Evolutionary conservation across 768 basidiomycete species (phyloP).

Genomic region (Coprinopsis strossmayeri): DNA sequence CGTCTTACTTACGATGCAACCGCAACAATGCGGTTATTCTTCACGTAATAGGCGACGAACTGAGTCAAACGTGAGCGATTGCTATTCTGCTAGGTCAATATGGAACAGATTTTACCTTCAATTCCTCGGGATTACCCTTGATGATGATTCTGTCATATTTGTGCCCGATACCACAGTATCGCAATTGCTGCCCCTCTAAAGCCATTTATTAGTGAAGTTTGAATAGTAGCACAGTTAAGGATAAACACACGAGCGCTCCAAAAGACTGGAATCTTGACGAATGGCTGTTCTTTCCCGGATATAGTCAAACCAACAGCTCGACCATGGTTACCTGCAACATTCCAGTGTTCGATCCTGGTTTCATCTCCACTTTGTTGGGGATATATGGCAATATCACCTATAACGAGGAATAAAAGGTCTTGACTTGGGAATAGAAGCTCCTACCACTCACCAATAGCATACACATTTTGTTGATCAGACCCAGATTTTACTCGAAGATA

Average conservation of each 20-base stretch:
- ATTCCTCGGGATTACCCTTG: conserved; percentile 63
- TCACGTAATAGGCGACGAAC: conserved; percentile 80
- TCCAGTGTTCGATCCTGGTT: conserved; percentile 85
- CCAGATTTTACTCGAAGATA: conserved; percentile 51
- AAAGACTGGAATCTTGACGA: conserved; percentile 77
- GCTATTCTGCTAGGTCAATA: no score
- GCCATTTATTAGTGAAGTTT: neutral
- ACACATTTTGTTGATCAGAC: conserved; percentile 44
- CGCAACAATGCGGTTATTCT: conserved; percentile 56
- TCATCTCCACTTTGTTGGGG: conserved; percentile 52
- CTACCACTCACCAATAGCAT: conserved; percentile 52
- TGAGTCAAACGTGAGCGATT: no score
- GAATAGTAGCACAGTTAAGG: neutral
- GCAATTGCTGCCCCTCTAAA: conserved; percentile 76
- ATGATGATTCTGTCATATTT: conserved; percentile 74
- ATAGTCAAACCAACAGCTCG: conserved; percentile 79
- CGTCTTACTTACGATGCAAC: conserved; percentile 46
- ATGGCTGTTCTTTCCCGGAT: conserved; percentile 56
- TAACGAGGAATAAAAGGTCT: no score
- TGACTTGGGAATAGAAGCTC: neutral
- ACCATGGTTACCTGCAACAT: conserved; percentile 84
- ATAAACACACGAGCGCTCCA: conserved; percentile 77
- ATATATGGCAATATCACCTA: conserved; percentile 79
- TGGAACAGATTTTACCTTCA: conserved; percentile 49
- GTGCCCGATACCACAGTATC: conserved; percentile 74